A percentile compares a stretch with the other conserved stretches of the same genome.
These are phyloP conservation scores for Aspergillus flavus DNA, from an alignment of 2,329 filamentous ascomycete genomes.

Conservation along the genomic window DNA sequence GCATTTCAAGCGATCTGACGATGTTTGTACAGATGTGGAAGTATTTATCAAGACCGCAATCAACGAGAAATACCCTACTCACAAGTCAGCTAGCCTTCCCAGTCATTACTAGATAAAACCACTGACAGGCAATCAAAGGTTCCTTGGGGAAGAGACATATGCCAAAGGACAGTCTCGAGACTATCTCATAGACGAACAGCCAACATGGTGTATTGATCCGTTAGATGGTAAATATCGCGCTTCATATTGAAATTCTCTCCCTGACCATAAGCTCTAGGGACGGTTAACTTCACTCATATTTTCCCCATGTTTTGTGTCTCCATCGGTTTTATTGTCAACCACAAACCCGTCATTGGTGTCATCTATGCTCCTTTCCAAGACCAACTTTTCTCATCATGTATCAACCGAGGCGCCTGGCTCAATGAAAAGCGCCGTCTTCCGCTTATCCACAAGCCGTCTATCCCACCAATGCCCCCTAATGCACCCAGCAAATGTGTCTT, in stretches of 20 bases:
- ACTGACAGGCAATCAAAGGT: conserved; percentile 48
- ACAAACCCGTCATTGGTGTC: conserved; percentile 67
- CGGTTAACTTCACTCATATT: conserved; percentile 78
- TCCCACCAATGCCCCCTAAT: conserved; percentile 63
- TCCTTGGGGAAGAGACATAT: conserved; percentile 77
- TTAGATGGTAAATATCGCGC: conserved; percentile 59
- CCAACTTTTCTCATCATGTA: conserved; percentile 70
- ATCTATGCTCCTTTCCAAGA: conserved; percentile 72
- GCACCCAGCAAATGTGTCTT: conserved; percentile 73
- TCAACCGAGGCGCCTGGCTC: conserved; percentile 68
- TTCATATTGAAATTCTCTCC: not conserved
- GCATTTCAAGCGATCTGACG: not conserved
- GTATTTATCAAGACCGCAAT: conserved; percentile 67
- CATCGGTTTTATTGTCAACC: conserved; percentile 67
- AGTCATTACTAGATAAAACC: not conserved
- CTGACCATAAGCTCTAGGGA: conserved; percentile 46
- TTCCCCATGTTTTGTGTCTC: conserved; percentile 83
- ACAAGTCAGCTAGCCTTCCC: conserved; percentile 56
- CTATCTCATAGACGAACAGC: conserved; percentile 65
- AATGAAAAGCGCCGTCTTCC: conserved; percentile 67
- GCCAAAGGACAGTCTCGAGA: conserved; percentile 67
- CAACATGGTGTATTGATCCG: conserved; percentile 78
- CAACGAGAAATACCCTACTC: conserved; percentile 61
- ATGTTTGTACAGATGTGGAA: conserved; percentile 63
- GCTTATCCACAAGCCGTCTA: conserved; percentile 60